Conservation (phyloP, 495 filamentous ascomycete genomes). For the Hyaloscypha hepaticicola region DNA sequence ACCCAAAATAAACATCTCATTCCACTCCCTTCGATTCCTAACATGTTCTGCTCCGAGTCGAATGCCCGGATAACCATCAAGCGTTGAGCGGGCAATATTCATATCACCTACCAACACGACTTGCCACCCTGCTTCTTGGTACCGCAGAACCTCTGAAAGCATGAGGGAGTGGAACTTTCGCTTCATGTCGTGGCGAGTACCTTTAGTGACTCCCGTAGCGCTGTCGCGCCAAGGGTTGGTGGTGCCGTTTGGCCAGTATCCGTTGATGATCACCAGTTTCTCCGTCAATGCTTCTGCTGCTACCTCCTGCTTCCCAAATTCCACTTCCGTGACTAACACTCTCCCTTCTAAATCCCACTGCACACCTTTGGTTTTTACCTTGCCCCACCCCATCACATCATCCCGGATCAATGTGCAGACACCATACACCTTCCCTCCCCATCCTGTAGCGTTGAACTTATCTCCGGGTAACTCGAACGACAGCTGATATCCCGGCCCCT, state of each 20-base stretch:
- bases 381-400: conserved; percentile 36
- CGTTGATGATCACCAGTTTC: conserved; percentile 43
- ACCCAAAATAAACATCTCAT: conserved; percentile 43
- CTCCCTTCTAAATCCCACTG: conserved; percentile 55
- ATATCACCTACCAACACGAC: conserved; percentile 48
- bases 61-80: conserved; percentile 47
- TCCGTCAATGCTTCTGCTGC: background rate
- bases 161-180: conserved; percentile 44
- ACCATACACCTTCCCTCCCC: conserved; percentile 50
- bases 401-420: conserved; percentile 47
- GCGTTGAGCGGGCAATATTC: conserved; percentile 42
- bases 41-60: conserved; percentile 45
- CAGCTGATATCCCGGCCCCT: conserved; percentile 39
- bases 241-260: conserved; percentile 56
- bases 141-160: conserved; percentile 37
- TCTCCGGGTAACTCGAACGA: conserved; percentile 47
- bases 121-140: conserved; percentile 40
- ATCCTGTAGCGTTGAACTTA: conserved; percentile 46
- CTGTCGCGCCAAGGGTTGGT: conserved; percentile 43
- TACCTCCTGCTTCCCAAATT: background rate
- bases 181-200: conserved; percentile 51
- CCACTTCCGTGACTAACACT: conserved; percentile 36
- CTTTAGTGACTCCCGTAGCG: conserved; percentile 37
- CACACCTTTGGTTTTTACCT: conserved; percentile 31
- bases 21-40: conserved; percentile 48